Conservation (phyloP, 139 green algal species). For the Volvox africanus region DNA sequence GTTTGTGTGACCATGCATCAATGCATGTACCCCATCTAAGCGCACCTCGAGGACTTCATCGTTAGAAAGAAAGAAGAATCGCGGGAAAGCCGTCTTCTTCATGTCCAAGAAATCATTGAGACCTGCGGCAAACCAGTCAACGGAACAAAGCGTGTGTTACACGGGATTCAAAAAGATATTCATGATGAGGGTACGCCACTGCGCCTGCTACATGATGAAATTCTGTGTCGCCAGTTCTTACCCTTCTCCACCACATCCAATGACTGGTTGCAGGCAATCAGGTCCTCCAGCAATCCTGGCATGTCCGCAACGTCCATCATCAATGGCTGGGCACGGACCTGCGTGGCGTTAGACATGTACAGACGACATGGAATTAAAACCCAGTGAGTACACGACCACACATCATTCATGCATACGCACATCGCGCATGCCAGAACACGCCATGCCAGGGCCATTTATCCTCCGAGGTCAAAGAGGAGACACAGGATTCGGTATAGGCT, state of each 20-base stretch:
- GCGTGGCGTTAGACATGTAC: neutral
- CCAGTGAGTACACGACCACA: no score
- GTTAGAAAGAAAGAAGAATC: constrained; percentile 90
- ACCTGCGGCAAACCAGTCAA: constrained; percentile 42
- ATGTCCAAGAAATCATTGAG: constrained; percentile 79
- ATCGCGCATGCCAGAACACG: no score
- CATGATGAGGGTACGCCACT: no score
- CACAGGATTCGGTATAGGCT: no score
- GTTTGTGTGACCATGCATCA: no score
- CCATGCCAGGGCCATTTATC: no score
- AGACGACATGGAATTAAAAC: no score
- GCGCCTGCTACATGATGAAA: no score
- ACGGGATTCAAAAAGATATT: no score
- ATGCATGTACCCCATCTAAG: neutral
- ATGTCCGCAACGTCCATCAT: constrained; percentile 75
- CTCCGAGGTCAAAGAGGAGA: no score
- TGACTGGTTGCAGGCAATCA: constrained; percentile 72
- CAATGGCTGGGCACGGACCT: constrained; percentile 61
- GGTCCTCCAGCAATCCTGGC: constrained; percentile 76
- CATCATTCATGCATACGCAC: no score
- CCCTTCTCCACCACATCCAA: constrained; percentile 85
- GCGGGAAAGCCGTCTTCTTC: constrained; percentile 79
- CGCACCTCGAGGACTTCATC: constrained; percentile 79
- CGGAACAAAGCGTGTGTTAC: neutral
- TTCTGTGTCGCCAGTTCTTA: neutral